These are phyloP conservation scores for Cucumis hystrix DNA, from an alignment of 306 rosid species.

Conservation along the genomic window DNA sequence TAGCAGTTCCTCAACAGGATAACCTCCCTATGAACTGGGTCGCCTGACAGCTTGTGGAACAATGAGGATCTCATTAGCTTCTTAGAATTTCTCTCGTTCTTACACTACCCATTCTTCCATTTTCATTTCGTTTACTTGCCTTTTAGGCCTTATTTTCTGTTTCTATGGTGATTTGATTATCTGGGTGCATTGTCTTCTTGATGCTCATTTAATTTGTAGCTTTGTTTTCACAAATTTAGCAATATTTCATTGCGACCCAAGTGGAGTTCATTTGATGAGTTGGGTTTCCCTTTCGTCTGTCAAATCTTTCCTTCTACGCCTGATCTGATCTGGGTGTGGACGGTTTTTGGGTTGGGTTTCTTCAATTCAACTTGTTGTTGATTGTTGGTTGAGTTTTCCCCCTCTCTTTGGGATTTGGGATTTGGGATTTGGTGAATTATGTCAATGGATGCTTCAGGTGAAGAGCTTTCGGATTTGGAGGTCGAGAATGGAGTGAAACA, in stretches of 20 bases:
- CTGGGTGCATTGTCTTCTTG: neutral
- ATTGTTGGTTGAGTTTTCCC: neutral
- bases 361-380: neutral
- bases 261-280: neutral
- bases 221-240: neutral
- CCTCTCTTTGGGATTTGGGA: slow-evolving; percentile 14
- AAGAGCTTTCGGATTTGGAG: slow-evolving; percentile 43
- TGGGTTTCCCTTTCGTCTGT: neutral
- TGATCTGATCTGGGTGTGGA: slow-evolving; percentile 4
- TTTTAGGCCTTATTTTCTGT: neutral
- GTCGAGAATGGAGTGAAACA: slow-evolving; percentile 43
- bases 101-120: neutral
- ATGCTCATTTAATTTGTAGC: neutral
- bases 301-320: neutral
- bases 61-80: neutral
- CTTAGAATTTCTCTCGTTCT: neutral
- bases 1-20: neutral
- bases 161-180: neutral
- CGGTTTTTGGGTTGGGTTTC: neutral
- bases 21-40: neutral
- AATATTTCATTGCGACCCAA: neutral
- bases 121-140: neutral
- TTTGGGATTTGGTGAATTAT: slow-evolving; percentile 10
- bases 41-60: neutral
- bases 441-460: slow-evolving; percentile 77